Conservation (phyloP, 257 asterid species). For the Buddleja alternifolia region DNA sequence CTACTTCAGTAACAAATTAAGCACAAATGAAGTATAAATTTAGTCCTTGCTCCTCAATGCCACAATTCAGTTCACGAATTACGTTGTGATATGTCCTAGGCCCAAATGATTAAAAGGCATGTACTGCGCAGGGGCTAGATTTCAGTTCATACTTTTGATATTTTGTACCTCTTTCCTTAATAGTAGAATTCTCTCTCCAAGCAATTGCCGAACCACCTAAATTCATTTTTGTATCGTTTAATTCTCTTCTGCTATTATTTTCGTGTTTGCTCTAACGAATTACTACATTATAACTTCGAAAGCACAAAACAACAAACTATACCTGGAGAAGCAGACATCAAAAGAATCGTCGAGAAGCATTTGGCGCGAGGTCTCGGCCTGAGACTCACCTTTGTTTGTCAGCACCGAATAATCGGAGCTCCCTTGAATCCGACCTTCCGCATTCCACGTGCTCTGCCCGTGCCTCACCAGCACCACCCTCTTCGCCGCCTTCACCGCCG, state of each 20-base stretch:
- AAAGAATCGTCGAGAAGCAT: constrained; percentile 92
- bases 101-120: too few relatives aligned
- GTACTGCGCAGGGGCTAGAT: too few relatives aligned
- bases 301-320: too few relatives aligned
- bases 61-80: not conserved
- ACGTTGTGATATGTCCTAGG: too few relatives aligned
- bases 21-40: not conserved
- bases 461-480: constrained; percentile 92
- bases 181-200: too few relatives aligned
- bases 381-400: constrained; percentile 83
- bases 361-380: constrained; percentile 87
- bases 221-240: too few relatives aligned
- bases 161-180: too few relatives aligned
- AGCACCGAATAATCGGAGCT: constrained; percentile 91
- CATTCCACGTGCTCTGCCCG: constrained; percentile 98
- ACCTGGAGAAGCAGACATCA: constrained; percentile 91
- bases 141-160: too few relatives aligned
- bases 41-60: constrained; percentile 1
- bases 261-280: too few relatives aligned
- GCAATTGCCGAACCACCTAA: too few relatives aligned
- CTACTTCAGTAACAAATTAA: not conserved
- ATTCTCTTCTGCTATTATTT: too few relatives aligned
- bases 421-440: constrained; percentile 96
- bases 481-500: constrained; percentile 69
- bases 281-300: too few relatives aligned